These are phyloP conservation scores for Taxillus chinensis DNA, from an alignment of 164 flowering plant genomes.

Conservation along the genomic window DNA sequence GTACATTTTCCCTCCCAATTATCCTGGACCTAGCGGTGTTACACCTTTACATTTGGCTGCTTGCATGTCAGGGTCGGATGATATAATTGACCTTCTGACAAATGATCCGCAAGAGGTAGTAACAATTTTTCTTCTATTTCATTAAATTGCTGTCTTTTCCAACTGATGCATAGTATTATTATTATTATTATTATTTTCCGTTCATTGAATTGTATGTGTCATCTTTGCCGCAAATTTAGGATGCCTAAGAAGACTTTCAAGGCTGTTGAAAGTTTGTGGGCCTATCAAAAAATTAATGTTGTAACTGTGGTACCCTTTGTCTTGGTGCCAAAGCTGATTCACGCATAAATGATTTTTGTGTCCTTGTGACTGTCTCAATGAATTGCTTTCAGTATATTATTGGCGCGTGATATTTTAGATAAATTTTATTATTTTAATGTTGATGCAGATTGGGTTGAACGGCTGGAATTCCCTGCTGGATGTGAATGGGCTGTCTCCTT, in stretches of 20 bases:
- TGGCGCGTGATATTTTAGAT: neutral
- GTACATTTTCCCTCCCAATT: constrained; percentile 59
- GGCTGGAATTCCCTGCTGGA: constrained; percentile 64
- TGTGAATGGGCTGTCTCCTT: constrained; percentile 66
- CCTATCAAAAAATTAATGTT: no score
- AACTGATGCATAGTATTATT: no score
- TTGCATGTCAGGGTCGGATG: constrained; percentile 45
- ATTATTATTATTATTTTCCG: neutral
- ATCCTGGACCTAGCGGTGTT: constrained; percentile 69
- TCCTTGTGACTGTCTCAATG: no score
- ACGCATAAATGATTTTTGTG: no score
- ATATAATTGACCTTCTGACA: constrained; percentile 61
- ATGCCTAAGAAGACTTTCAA: no score
- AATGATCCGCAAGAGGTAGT: constrained; percentile 73
- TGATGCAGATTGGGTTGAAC: constrained; percentile 32
- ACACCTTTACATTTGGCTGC: constrained; percentile 93
- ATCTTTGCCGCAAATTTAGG: neutral
- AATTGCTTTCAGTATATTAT: no score
- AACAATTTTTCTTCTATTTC: neutral
- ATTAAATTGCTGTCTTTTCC: no score
- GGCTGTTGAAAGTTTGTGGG: no score
- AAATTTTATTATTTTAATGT: constrained; percentile 22
- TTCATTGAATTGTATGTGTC: neutral
- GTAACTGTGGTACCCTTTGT: no score
- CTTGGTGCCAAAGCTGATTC: no score